Evolutionary conservation across 495 filamentous ascomycete species (phyloP).

Genomic region (Barbatosphaeria neglecta): DNA sequence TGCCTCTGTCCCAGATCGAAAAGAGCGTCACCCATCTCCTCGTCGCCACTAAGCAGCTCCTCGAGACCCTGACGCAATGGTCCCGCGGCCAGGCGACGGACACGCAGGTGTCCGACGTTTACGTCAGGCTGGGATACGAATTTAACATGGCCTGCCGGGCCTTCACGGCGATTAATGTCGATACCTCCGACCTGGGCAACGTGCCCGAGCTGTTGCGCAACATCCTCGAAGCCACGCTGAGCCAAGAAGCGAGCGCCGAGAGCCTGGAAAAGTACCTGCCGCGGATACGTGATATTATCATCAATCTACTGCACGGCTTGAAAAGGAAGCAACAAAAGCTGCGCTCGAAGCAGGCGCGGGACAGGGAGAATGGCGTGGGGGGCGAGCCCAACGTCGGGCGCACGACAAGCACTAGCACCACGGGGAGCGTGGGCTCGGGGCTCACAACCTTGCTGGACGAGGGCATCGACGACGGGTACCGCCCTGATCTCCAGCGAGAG

Average conservation of each 20-base stretch:
- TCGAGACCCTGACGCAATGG: conserved; percentile 96
- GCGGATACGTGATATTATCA: conserved; percentile 92
- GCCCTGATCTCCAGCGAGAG: conserved; percentile 14
- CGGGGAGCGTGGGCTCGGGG: conserved; percentile 45
- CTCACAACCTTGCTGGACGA: conserved; percentile 60
- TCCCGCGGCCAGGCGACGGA: conserved; percentile 84
- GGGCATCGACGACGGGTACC: conserved; percentile 34
- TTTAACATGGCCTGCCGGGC: conserved; percentile 97
- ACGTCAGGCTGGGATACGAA: conserved; percentile 92
- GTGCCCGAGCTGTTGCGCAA: conserved; percentile 82
- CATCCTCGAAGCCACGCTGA: conserved; percentile 90
- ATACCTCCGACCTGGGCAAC: conserved; percentile 84
- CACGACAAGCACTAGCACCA: conserved; percentile 57
- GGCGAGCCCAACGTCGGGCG: conserved; percentile 26
- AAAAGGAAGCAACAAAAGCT: conserved; percentile 93
- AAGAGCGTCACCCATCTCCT: conserved; percentile 96
- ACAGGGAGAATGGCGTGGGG: conserved; percentile 41
- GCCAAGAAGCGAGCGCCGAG: conserved; percentile 86
- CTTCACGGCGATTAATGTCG: conserved; percentile 91
- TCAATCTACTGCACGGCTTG: conserved; percentile 86
- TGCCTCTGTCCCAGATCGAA: conserved; percentile 80
- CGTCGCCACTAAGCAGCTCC: conserved; percentile 92
- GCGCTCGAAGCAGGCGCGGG: conserved; percentile 65
- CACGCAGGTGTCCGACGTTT: conserved; percentile 92
- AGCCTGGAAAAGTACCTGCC: conserved; percentile 88